These are phyloP conservation scores for Fibroporia radiculosa DNA, from an alignment of 768 basidiomycete species.

Conservation along the genomic window DNA sequence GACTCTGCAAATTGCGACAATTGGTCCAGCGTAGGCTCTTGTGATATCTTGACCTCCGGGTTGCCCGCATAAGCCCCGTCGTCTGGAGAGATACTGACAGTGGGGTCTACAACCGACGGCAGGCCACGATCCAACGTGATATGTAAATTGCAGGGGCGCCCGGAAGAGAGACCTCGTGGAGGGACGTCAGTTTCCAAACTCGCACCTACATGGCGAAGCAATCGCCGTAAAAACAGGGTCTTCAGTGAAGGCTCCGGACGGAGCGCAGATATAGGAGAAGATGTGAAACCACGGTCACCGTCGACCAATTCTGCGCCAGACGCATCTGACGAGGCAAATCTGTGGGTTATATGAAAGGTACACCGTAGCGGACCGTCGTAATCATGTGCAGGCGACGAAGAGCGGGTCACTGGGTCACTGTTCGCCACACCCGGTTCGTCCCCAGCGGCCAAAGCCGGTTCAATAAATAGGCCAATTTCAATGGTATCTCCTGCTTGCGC, in stretches of 20 bases:
- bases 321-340: constrained; percentile 25
- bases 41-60: constrained; percentile 41
- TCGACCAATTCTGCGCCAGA: not conserved
- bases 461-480: constrained; percentile 72
- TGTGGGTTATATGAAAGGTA: constrained; percentile 50
- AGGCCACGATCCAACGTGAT: constrained; percentile 58
- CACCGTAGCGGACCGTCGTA: constrained; percentile 40
- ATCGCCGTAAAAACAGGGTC: constrained; percentile 48
- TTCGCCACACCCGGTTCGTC: not conserved
- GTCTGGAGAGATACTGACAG: constrained; percentile 32
- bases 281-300: not conserved
- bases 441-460: constrained; percentile 16
- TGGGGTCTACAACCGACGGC: constrained; percentile 33
- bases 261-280: constrained; percentile 12
- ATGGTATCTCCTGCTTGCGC: constrained; percentile 73
- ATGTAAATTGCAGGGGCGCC: constrained; percentile 58
- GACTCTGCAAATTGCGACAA: constrained; percentile 73
- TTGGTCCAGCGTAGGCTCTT: constrained; percentile 77
- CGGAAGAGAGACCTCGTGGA: constrained; percentile 35
- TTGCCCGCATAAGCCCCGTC: constrained; percentile 42
- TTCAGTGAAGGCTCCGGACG: constrained; percentile 36
- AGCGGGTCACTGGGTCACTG: not conserved
- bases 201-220: constrained; percentile 55
- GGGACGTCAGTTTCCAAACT: constrained; percentile 31
- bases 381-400: constrained; percentile 10